phyloP scores from a whole-genome alignment of 2,329 filamentous ascomycete genomes.

The Aureobasidium sp. region DNA sequence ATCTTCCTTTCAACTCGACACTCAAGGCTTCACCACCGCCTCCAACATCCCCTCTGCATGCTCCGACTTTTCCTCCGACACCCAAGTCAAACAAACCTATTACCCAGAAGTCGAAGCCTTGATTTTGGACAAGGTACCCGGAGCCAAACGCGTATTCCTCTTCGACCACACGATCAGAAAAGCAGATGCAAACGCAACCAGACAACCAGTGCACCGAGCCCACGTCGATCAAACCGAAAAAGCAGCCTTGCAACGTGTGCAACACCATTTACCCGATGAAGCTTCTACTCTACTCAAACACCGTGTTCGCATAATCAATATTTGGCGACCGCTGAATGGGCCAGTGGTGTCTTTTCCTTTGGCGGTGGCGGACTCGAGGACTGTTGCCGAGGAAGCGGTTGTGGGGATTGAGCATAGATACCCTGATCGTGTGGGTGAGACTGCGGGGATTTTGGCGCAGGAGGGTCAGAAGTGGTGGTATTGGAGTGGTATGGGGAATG shows the following conservation, averaged over 20 bases:
- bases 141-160: slow-evolving; percentile 57
- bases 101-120: slow-evolving; percentile 77
- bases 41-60: slow-evolving; percentile 46
- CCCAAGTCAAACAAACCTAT: slow-evolving; percentile 61
- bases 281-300: slow-evolving; percentile 57
- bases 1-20: slow-evolving; percentile 57
- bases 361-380: slow-evolving; percentile 48
- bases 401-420: slow-evolving; percentile 69
- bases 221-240: slow-evolving; percentile 76
- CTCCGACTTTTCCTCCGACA: slow-evolving; percentile 58
- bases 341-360: slow-evolving; percentile 50
- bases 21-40: slow-evolving; percentile 65
- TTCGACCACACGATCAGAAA: slow-evolving; percentile 89
- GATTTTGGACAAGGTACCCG: slow-evolving; percentile 58
- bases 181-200: slow-evolving; percentile 47
- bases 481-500: slow-evolving; percentile 65
- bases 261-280: slow-evolving; percentile 57
- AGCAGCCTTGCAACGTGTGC: slow-evolving; percentile 60
- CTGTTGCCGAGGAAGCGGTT: slow-evolving; percentile 54
- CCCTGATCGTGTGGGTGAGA: slow-evolving; percentile 62
- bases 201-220: slow-evolving; percentile 61
- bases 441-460: slow-evolving; percentile 58
- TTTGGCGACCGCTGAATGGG: slow-evolving; percentile 63
- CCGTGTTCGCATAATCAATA: slow-evolving; percentile 77
- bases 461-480: slow-evolving; percentile 67